Percentiles rank a stretch among this genome's conserved stretches.
These are phyloP conservation scores for Ascochyta pisi DNA, from an alignment of 2,329 filamentous ascomycete genomes.

Conservation along the genomic window DNA sequence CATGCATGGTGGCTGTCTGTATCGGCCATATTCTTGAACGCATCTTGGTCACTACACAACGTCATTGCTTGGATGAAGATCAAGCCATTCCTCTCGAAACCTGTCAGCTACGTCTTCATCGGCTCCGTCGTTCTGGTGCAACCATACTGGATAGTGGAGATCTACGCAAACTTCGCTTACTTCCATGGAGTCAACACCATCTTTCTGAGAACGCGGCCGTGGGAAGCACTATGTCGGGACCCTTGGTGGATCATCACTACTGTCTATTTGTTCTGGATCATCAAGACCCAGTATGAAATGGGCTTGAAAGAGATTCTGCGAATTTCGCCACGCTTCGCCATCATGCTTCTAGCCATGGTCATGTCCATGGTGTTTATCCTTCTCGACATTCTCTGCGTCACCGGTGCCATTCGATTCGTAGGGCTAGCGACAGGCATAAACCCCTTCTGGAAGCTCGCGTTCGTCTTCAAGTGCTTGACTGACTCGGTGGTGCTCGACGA, in stretches of 20 bases:
- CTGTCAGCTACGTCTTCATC: slow-evolving; percentile 63
- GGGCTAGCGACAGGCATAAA: slow-evolving; percentile 63
- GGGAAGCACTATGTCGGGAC: slow-evolving; percentile 68
- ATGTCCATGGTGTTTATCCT: slow-evolving; percentile 67
- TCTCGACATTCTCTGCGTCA: slow-evolving; percentile 67
- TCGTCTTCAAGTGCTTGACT: slow-evolving; percentile 72
- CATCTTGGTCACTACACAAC: slow-evolving; percentile 71
- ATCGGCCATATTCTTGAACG: slow-evolving; percentile 66
- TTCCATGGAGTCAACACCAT: slow-evolving; percentile 63
- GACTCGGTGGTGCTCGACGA: slow-evolving; percentile 72
- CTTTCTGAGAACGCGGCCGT: slow-evolving; percentile 63
- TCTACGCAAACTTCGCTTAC: slow-evolving; percentile 70
- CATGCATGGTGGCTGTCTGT: slow-evolving; percentile 70
- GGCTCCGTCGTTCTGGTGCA: slow-evolving; percentile 64
- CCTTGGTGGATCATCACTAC: slow-evolving; percentile 74
- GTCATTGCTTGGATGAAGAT: slow-evolving; percentile 73
- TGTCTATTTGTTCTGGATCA: slow-evolving; percentile 66
- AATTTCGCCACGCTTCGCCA: slow-evolving; percentile 68
- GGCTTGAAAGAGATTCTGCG: slow-evolving; percentile 63
- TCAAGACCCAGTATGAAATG: slow-evolving; percentile 68
- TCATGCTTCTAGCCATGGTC: slow-evolving; percentile 67
- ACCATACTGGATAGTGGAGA: slow-evolving; percentile 70
- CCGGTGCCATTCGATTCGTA: slow-evolving; percentile 52
- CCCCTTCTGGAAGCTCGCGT: slow-evolving; percentile 70
- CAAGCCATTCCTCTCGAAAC: slow-evolving; percentile 62